Evolutionary conservation across 2,329 filamentous ascomycete genomes (phyloP), one percentile per base, ranked within the genome.

Genomic region (Fusarium drepaniforme): DNA sequence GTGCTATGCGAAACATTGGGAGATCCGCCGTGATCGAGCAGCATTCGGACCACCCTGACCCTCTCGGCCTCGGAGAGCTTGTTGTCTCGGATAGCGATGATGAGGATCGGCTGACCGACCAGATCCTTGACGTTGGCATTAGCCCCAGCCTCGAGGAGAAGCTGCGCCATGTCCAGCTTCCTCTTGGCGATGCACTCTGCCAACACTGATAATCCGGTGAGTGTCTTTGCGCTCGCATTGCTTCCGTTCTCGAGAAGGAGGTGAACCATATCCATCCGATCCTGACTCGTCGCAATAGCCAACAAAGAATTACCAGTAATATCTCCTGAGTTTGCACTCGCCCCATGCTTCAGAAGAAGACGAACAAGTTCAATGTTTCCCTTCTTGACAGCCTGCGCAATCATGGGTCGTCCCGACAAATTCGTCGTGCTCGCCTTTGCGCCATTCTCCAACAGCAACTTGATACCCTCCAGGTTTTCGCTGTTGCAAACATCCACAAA

Each of bases 211-310:
- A 76, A 65, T 13, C 84, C 84, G 0, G 76, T 78, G 4, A 81
- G 51, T 3, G 79, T 81, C 16, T 77, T 79, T 1, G 74, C 74
- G 23, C 82, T 75, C 1, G 78, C 56, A 25, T 83, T 79, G 4
- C 82, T 83, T 1, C 85, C 84, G 15, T 78, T 77, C 8, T 80
- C 76, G 2, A 86, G 74, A 3, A 86, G 80, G 1, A 83, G 67
- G 4, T 80, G 74, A 21, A 80, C 74, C 71, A 85, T 79, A n/a
- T 82, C 79, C 65, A 63, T 67, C 33, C 78, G 71, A 8, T 77
- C 72, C 59, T 79, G 77, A 21, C 76, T 71, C 8, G 79, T 65
- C 0, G 82, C 83, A 15, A 83, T 66, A 1, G 76, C 74, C 1
- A 84, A 71, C 11, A 83, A 58, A 0, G 79, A 78, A n/a, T 72